Base-by-base conservation (phyloP, 1,284 basidiomycete genomes). In the Boletus semigastroideus region DNA sequence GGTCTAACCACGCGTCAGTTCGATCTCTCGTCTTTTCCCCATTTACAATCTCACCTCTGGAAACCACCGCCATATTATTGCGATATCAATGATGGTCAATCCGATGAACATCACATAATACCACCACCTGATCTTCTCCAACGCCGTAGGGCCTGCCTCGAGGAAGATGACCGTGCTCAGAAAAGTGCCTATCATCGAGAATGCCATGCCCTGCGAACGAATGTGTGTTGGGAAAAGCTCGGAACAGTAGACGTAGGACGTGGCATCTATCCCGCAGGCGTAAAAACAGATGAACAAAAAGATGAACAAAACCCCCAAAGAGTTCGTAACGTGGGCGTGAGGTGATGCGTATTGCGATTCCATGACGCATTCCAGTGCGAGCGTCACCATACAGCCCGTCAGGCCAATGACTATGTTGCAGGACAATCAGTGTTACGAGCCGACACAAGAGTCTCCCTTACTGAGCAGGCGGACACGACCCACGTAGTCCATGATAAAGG, bases 141-240 rank as follows among this genome's bases (percentile, higher is more conserved):
- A 9, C 8, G 33, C 33, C n/a, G 33, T 34, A 9, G 33, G 33
- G n/a, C 33, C 33, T 9, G 33, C 33, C 16, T 34, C 33, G 33
- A 38, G 17, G 48, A 57, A 58, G 6, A 57, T 50, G 5, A 58
- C 49, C 6, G 49, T 58, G 13, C 49, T 54, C 22, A 58, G 46
- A 20, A 59, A 58, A 47, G 33, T 53, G 31, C 55, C 58, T 8
- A 60, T 49, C 55, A 54, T 61, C 9, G 59, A 61, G 25, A 61
- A 61, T 9, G 54, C 53, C 59, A 56, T 59, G 38, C 57, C 33
- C 33, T 34, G 33, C n/a, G 33, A 34, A n/a, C 44, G 48, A 25
- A 62, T 49, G 33, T 59, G 57, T 16, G 46, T 52, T 14, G 57
- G 46, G 45, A 59, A 59, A 39, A 61, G 60, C 33, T 59, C 57